Conservation (phyloP, 805 yeast species). For the Yamadazyma scolyti region DNA sequence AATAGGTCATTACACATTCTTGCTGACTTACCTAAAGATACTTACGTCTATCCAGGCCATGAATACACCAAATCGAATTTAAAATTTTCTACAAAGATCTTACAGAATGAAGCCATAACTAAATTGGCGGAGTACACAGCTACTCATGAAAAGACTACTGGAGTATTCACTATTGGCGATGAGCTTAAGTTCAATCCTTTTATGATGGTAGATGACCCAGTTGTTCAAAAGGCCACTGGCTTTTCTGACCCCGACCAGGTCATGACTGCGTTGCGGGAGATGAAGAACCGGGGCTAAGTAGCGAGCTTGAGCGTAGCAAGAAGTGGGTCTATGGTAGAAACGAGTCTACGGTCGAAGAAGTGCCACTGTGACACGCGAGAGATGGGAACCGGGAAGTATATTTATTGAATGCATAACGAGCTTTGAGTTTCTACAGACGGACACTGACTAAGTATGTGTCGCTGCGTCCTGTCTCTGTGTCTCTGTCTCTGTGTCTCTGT, state of each 20-base stretch:
- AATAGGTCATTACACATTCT: constrained; percentile 61
- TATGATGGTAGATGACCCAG: constrained; percentile 69
- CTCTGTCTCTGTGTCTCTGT: too few relatives aligned
- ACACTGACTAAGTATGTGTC: too few relatives aligned
- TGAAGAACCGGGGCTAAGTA: constrained; percentile 75
- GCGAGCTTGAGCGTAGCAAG: too few relatives aligned
- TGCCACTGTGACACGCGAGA: too few relatives aligned
- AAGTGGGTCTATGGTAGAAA: too few relatives aligned
- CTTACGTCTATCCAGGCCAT: constrained; percentile 88
- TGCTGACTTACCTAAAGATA: constrained; percentile 60
- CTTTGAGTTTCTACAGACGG: too few relatives aligned
- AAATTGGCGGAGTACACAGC: constrained; percentile 49
- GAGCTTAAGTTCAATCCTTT: constrained; percentile 86
- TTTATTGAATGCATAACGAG: too few relatives aligned
- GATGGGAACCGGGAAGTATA: too few relatives aligned
- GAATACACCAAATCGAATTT: constrained; percentile 88
- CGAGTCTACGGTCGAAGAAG: too few relatives aligned
- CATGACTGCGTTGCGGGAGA: constrained; percentile 68
- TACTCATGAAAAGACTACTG: constrained; percentile 73
- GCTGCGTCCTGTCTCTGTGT: too few relatives aligned
- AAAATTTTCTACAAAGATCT: constrained; percentile 65
- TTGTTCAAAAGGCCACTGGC: constrained; percentile 58
- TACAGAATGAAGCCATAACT: constrained; percentile 52
- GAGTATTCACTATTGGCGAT: constrained; percentile 77
- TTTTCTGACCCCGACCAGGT: constrained; percentile 47